A percentile compares a stretch with the other conserved stretches of the same genome.
phyloP scores from a whole-genome alignment of 1,139 yeast species.

The Hemisphaericaspora lyxosophila region DNA sequence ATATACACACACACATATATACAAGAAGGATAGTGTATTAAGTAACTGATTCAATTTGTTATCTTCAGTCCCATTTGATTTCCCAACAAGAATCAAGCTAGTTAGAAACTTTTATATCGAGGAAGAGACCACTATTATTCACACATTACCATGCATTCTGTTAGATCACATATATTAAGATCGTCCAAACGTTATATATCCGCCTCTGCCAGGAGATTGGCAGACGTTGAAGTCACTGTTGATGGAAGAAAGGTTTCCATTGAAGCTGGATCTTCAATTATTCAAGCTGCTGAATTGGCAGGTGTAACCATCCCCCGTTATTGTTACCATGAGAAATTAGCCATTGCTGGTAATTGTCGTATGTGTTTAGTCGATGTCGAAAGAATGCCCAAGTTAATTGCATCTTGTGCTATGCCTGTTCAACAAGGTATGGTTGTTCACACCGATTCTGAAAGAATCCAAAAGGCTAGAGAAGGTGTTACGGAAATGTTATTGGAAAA shows the following conservation, averaged over 20 bases:
- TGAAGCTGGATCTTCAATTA: conserved; percentile 85
- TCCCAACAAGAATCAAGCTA: no score
- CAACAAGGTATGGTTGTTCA: conserved; percentile 86
- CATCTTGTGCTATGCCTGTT: conserved; percentile 91
- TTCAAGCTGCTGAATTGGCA: conserved; percentile 90
- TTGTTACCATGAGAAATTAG: conserved; percentile 88
- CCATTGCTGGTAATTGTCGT: conserved; percentile 93
- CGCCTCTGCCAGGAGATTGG: conserved; percentile 28
- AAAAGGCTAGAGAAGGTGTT: conserved; percentile 86
- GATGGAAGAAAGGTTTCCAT: conserved; percentile 77
- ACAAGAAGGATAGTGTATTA: not conserved
- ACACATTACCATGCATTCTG: conserved; percentile 12
- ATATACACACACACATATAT: not conserved
- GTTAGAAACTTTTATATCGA: not conserved
- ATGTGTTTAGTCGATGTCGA: conserved; percentile 93
- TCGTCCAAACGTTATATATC: conserved; percentile 32
- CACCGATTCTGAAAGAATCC: conserved; percentile 77
- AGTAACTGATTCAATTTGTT: no score
- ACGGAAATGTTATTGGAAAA: conserved; percentile 86
- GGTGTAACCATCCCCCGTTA: conserved; percentile 87
- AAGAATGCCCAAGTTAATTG: conserved; percentile 86
- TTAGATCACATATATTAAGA: conserved; percentile 26
- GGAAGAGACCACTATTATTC: not conserved
- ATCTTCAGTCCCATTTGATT: no score
- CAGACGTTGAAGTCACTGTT: conserved; percentile 72